These are phyloP conservation scores for Citrus sp. DNA, from an alignment of 345 rosid genomes.

Conservation along the genomic window DNA sequence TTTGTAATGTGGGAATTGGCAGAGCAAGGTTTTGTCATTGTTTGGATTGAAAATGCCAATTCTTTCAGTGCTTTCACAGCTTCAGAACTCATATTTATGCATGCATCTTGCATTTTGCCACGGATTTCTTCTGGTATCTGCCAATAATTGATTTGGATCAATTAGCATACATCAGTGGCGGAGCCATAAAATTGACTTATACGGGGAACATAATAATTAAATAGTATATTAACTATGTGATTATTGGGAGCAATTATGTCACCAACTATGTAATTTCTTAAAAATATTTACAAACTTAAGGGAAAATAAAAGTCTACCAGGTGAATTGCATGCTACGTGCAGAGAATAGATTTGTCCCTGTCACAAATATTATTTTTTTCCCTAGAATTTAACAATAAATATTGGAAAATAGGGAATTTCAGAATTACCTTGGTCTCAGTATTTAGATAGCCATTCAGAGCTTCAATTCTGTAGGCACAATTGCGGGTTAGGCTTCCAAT, in stretches of 20 bases:
- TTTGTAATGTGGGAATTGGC: constrained; percentile 21
- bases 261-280: no score
- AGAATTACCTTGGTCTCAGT: neutral
- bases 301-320: no score
- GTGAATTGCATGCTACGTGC: no score
- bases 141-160: neutral
- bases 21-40: constrained; percentile 22
- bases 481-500: constrained; percentile 30
- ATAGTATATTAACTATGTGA: no score
- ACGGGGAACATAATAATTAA: no score
- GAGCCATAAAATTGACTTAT: no score
- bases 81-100: constrained; percentile 27
- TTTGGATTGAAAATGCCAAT: constrained; percentile 22
- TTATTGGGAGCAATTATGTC: no score
- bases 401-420: neutral
- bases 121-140: constrained; percentile 24
- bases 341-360: no score
- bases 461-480: constrained; percentile 36
- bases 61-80: constrained; percentile 34
- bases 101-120: constrained; percentile 20
- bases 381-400: neutral
- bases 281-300: no score
- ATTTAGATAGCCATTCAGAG: constrained; percentile 19
- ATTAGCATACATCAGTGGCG: neutral
- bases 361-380: neutral